These are phyloP conservation scores for Myxozyma melibiosi DNA, from an alignment of 805 yeast genomes.

Conservation along the genomic window DNA sequence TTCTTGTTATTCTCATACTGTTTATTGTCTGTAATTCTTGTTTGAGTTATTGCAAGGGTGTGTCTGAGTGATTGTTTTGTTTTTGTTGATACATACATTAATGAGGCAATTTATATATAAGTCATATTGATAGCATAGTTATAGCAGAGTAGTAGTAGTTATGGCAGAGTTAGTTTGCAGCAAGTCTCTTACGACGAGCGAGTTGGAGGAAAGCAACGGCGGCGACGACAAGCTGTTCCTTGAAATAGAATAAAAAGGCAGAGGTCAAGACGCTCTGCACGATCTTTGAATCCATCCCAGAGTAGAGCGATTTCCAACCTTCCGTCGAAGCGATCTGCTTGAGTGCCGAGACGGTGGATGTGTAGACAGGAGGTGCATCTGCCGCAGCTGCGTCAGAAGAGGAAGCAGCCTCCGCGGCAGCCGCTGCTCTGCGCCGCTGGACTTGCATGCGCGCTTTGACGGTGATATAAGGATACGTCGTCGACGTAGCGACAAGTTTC, in stretches of 20 bases:
- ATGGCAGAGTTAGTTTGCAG: no score
- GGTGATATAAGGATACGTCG: slow-evolving; percentile 91
- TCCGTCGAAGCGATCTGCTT: slow-evolving; percentile 64
- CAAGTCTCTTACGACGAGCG: slow-evolving; percentile 1
- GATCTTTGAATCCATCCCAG: slow-evolving; percentile 78
- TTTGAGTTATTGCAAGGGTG: background rate
- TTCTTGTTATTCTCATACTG: background rate
- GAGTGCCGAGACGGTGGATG: slow-evolving; percentile 44
- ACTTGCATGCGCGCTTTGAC: slow-evolving; percentile 83
- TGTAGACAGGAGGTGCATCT: slow-evolving; percentile 3
- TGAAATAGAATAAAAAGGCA: slow-evolving; percentile 86
- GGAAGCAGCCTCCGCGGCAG: slow-evolving; percentile 44
- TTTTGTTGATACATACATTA: slow-evolving; percentile 6
- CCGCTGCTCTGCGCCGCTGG: slow-evolving; percentile 42
- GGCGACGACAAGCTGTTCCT: slow-evolving; percentile 69
- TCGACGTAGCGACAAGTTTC: slow-evolving; percentile 82
- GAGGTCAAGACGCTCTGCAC: slow-evolving; percentile 84
- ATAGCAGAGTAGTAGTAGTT: background rate
- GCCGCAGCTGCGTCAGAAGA: background rate
- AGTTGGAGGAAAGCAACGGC: slow-evolving; percentile 9
- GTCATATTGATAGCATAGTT: background rate
- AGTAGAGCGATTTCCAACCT: slow-evolving; percentile 76
- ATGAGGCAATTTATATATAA: background rate
- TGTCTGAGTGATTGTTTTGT: background rate
- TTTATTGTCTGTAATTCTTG: slow-evolving; percentile 5